A percentile compares a stretch with the other conserved stretches of the same genome.
phyloP scores from a whole-genome alignment of 179 eudicot species.

The Drosera spatulata region DNA sequence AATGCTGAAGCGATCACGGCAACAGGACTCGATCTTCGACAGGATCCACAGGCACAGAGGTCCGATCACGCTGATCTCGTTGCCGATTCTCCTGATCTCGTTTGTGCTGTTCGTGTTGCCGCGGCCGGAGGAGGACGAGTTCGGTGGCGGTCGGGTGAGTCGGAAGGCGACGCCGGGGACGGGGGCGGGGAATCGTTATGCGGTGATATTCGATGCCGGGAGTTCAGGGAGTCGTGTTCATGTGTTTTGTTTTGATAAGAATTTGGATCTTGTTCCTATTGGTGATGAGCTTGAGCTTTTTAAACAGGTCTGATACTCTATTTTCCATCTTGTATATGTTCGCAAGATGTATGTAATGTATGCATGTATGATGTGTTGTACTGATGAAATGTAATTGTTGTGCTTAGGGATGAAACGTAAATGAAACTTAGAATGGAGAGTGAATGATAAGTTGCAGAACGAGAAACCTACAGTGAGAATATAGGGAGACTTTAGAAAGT shows the following conservation, averaged over 20 bases:
- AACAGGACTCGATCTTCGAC: slow-evolving; percentile 35
- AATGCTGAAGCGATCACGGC: slow-evolving; percentile 45
- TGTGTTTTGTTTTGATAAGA: slow-evolving; percentile 66
- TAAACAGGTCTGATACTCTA: slow-evolving; percentile 34
- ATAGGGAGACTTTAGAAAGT: no score
- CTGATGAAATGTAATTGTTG: background rate
- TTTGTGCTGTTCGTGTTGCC: slow-evolving; percentile 60
- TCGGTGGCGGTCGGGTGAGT: background rate
- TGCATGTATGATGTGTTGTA: background rate
- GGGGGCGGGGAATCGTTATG: slow-evolving; percentile 23
- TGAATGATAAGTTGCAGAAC: no score
- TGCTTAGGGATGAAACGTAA: no score
- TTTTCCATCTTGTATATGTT: background rate
- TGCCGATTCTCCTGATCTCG: slow-evolving; percentile 45
- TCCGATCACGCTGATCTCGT: slow-evolving; percentile 40
- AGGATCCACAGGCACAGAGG: slow-evolving; percentile 51
- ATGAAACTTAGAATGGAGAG: no score
- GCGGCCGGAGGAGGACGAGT: slow-evolving; percentile 16
- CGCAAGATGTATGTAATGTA: background rate
- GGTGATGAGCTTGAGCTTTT: slow-evolving; percentile 83
- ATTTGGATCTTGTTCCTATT: slow-evolving; percentile 76
- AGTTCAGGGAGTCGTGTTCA: slow-evolving; percentile 92
- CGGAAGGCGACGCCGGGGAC: slow-evolving; percentile 17
- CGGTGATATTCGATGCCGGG: slow-evolving; percentile 89
- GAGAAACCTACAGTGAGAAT: no score